phyloP scores from a whole-genome alignment of 202 grass and related monocot genomes.

The Alloteropsis angusta region DNA sequence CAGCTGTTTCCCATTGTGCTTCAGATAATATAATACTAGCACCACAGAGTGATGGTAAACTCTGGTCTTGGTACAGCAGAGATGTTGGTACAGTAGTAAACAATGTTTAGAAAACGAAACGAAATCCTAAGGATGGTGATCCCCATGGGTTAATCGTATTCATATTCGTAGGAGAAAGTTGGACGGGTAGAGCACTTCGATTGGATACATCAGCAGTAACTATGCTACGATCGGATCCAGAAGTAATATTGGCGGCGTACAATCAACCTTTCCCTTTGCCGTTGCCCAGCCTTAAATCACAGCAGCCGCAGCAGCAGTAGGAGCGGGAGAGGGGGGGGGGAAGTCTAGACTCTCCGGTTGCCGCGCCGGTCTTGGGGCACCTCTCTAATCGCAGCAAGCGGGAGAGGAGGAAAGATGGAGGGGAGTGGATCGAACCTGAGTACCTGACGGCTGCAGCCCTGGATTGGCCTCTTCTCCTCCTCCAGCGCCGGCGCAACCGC shows the following conservation, averaged over 20 bases:
- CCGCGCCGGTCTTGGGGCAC: neutral
- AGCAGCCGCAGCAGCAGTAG: neutral
- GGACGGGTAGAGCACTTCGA: neutral
- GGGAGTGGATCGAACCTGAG: neutral
- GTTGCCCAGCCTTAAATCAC: neutral
- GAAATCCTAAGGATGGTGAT: neutral
- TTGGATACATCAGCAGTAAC: neutral
- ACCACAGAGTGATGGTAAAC: neutral
- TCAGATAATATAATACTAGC: neutral
- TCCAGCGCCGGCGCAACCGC: neutral
- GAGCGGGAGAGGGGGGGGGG: too few relatives aligned
- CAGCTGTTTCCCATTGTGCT: neutral
- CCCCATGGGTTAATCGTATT: neutral
- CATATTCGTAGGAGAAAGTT: neutral
- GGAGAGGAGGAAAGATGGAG: neutral
- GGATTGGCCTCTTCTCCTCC: neutral
- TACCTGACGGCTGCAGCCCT: neutral
- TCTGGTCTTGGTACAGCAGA: neutral
- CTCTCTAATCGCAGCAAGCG: neutral
- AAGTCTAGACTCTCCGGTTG: neutral
- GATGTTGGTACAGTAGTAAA: neutral
- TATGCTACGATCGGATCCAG: neutral
- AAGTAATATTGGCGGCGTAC: neutral
- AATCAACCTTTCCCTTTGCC: neutral
- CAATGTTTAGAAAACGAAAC: neutral